Evolutionary conservation across 2,329 filamentous ascomycete species (phyloP), one percentile per base, ranked within the genome.

Genomic region (Niveomyces coronatus): DNA sequence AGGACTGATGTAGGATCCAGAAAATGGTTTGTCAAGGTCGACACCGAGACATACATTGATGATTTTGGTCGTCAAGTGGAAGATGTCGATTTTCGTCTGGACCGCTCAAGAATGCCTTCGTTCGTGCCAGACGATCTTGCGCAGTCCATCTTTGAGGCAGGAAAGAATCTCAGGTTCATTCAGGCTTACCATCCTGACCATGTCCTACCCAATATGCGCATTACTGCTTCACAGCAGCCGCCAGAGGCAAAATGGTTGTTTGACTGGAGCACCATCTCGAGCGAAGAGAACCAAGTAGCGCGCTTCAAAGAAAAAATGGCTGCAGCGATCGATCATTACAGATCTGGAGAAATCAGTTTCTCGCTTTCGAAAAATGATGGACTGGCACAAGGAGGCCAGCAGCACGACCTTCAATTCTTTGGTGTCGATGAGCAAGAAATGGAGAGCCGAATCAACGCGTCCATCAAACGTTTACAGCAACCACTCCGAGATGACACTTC

Each of bases 91-190:
- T 84, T 75, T 47, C 59, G 74, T 5, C 68, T 88, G 22, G 76
- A 82, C 43, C 64, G 67, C 16, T 63, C 71, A 19, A 73, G 74
- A 44, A 76, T 91, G 60, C 85, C 85, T 1, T 64, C 68, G 2
- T 91, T 91, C 47, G 67, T 93, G 31, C 71, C 79, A 0, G 55
- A 64, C 5, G 84, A 91, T 41, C 72, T 88, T 46, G 79, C 76
- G 3, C 69, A 73, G 35, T 64, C 69, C 5, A 75, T 91, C n/a
- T 88, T 89, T 46, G 85, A 93, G 53, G 82, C 79, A 4, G 86
- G 85, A 4, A 75, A 73, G 49, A 89, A 82, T 53, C 59, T 94
- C 33, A 74, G 82, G 7, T 77, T 91, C 38, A 65, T 94, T 33
- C 74, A 77, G 47, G 63, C 66, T 16, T 76, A 82, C 47, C 82